Base-by-base conservation (phyloP, 1,284 basidiomycete species). In the Pseudozyma flocculosa region DNA sequence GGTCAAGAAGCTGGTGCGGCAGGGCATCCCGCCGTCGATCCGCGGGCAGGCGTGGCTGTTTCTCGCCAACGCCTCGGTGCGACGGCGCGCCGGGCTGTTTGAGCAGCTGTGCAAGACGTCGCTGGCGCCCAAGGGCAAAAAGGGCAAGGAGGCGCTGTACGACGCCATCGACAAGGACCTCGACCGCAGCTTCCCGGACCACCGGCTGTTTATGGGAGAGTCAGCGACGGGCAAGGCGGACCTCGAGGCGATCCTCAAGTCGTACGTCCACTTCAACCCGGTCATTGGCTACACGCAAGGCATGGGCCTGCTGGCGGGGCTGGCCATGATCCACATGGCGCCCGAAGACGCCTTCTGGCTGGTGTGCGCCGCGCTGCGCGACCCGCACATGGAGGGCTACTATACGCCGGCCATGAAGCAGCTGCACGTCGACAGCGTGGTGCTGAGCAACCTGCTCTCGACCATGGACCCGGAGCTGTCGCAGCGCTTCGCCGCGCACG, bases 291-390 rank as follows among this genome's bases (percentile, higher is more conserved):
- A 68, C 53, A 73, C 61, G 39, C 18, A 70, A 87, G 89, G 88
- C 10, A 82, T 95, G 54, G 85, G 87, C 3, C 80, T 86, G 17
- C 84, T 95, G 44, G 86, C 86, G 11, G 90, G 88, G 0, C 85
- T 89, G 50, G 80, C 94, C 23, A 79, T 95, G 0, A 81, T 90
- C 24, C 87, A 91, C 54, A 86, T 89, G 1, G 89, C 88, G 0
- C 88, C 92, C 57, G 91, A 95, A 78, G 90, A 94, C 61, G 88
- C 90, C 0, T 96, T 96, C 75, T 95, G 90, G 90, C 70, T 82
- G 13, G 69, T 83, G 11, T 73, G 75, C 8, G 90, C 90, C 3
- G 88, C 95, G 55, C 81, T 92, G 8, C 86, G 88, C 24, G 83
- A 87, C 3, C 67, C 69, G 19, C 71, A 73, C 50, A 64, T 76